phyloP scores from a whole-genome alignment of 352 stramenopile species.

The Globisporangium okanoganense region DNA sequence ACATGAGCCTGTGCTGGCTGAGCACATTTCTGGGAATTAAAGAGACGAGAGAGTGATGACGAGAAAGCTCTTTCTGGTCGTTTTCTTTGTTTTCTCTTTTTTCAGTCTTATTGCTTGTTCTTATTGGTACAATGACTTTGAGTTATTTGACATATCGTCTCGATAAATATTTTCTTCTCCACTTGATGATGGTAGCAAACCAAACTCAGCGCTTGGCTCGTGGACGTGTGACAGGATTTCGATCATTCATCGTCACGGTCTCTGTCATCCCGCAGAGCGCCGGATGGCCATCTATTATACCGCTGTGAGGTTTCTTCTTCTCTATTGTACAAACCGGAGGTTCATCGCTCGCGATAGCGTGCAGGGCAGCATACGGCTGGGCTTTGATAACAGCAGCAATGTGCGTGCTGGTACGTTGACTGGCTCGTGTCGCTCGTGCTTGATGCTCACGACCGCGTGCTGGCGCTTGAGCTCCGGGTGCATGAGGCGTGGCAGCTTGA shows the following conservation, averaged over 20 bases:
- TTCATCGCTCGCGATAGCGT: constrained; percentile 3
- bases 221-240: neutral
- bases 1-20: too few relatives aligned
- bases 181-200: neutral
- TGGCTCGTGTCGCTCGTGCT: constrained; percentile 1
- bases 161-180: neutral
- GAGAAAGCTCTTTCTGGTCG: neutral
- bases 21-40: neutral
- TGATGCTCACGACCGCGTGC: constrained; percentile 1
- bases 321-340: constrained; percentile 15
- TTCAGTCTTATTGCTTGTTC: neutral
- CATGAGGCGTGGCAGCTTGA: constrained; percentile 11
- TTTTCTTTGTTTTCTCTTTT: neutral
- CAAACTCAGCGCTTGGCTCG: neutral
- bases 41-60: neutral
- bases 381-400: neutral
- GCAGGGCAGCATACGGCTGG: constrained; percentile 5
- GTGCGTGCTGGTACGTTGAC: neutral
- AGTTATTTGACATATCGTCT: neutral
- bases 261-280: neutral
- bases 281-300: constrained; percentile 8
- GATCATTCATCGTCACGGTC: neutral
- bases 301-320: neutral
- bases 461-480: constrained; percentile 11
- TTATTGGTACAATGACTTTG: constrained; percentile 5